These are phyloP conservation scores for Pythium aquatile DNA, from an alignment of 352 stramenopile genomes.

Conservation along the genomic window DNA sequence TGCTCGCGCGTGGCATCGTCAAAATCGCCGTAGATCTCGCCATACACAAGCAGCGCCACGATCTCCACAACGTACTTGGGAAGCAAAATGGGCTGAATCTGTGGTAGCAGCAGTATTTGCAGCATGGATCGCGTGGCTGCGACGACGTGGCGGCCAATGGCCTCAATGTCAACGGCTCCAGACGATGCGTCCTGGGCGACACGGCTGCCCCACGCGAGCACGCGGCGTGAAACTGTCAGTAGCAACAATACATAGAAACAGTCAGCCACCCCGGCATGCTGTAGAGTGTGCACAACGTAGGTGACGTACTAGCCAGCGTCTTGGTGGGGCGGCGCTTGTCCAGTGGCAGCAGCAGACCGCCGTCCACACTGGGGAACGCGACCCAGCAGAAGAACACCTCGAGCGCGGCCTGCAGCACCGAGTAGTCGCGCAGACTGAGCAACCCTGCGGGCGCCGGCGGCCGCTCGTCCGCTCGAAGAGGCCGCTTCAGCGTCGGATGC, in stretches of 20 bases:
- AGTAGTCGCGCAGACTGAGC: constrained; percentile 84
- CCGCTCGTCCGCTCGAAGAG: background rate
- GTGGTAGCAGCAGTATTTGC: constrained; percentile 58
- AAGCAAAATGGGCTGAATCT: constrained; percentile 76
- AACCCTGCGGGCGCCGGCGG: constrained; percentile 58
- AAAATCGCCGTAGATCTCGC: constrained; percentile 25
- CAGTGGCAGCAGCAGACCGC: constrained; percentile 52
- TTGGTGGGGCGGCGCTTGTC: constrained; percentile 71
- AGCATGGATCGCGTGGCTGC: constrained; percentile 47
- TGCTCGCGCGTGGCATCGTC: constrained; percentile 25
- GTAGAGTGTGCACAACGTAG: too few species aligned
- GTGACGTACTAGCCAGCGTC: constrained; percentile 68
- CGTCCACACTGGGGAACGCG: constrained; percentile 47
- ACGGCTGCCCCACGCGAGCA: constrained; percentile 45
- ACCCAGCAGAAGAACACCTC: constrained; percentile 79
- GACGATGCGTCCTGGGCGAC: background rate
- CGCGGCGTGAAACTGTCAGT: constrained; percentile 45
- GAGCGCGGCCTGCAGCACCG: constrained; percentile 71
- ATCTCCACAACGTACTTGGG: constrained; percentile 80
- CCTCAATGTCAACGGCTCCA: constrained; percentile 8
- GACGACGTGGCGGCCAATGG: constrained; percentile 34
- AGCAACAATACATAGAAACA: too few species aligned
- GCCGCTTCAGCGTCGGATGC: background rate
- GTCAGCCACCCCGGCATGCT: too few species aligned
- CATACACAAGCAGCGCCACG: constrained; percentile 65